Evolutionary conservation across 2,329 filamentous ascomycete genomes (phyloP), one percentile per base, ranked within the genome.

Genomic region (Geoglossum cookeanum): DNA sequence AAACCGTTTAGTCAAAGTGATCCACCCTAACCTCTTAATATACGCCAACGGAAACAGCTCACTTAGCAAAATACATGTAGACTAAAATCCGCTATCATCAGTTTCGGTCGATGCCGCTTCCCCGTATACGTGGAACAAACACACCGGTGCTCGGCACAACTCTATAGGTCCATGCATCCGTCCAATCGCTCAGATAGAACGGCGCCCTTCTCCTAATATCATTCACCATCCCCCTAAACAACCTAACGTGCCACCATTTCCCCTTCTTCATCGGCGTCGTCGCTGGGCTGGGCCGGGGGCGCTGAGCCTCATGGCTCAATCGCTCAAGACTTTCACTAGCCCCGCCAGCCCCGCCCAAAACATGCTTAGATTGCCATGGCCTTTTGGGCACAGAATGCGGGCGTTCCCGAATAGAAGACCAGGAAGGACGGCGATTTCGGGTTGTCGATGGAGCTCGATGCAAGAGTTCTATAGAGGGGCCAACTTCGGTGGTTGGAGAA

Each of bases 51-150:
- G 22, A 59, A 37, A 7, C 48, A 61, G 65, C 76, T 65, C 76
- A 91, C 87, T 94, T 94, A 61, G 88, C 87, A 76, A 94, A 94
- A 72, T 92, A 94, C 86, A 94, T 94, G 70, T 94, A 94, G 33
- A 94, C 74, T 8, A 51, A 55, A 45, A 6, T 17, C 42, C n/a
- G 42, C 22, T 37, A 57, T 33, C 57, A 17, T 55, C 54, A 57
- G 55, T 33, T 22, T 11, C n/a, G 22, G 2, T 22, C 9, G 9
- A 5, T 22, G 6, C 9, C 9, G 22, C 39, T 42, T 7, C 13
- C 39, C 42, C 48, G 3, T 58, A 51, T 39, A 22, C 47, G 4
- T 32, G 29, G n/a, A 47, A 57, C 13, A 27, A 58, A 53, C 47
- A 22, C 33, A 47, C 42, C 64, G 4, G 88, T 94, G 15, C 87